These are phyloP conservation scores for Ascochyta viciae-villosae DNA, from an alignment of 2,329 filamentous ascomycete species.

Conservation along the genomic window DNA sequence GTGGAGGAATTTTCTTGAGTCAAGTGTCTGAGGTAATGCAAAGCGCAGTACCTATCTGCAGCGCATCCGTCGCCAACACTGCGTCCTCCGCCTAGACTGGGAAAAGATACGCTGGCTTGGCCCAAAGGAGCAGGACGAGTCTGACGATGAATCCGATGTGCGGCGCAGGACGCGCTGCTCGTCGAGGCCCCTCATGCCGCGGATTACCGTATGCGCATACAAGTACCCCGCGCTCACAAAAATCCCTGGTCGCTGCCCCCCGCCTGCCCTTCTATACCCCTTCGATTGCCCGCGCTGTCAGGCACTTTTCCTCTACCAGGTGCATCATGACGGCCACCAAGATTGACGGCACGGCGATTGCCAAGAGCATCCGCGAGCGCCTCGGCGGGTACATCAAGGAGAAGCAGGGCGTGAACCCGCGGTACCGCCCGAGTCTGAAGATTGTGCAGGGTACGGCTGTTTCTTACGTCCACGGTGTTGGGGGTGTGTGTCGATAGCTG, in stretches of 20 bases:
- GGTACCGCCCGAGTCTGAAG: conserved; percentile 87
- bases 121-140: conserved; percentile 22
- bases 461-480: too few relatives aligned
- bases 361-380: conserved; percentile 85
- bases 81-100: conserved; percentile 31
- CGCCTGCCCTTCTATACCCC: conserved; percentile 29
- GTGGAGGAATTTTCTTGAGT: conserved; percentile 12
- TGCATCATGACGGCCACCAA: conserved; percentile 82
- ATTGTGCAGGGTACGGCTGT: conserved; percentile 81
- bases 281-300: conserved; percentile 17
- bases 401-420: conserved; percentile 81
- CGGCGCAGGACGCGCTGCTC: conserved; percentile 30
- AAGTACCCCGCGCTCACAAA: conserved; percentile 43
- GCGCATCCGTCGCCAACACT: conserved; percentile 19
- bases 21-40: conserved; percentile 15
- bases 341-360: conserved; percentile 96
- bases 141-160: conserved; percentile 43
- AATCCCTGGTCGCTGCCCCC: conserved; percentile 27
- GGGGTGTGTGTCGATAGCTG: too few relatives aligned
- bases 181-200: conserved; percentile 21
- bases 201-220: conserved; percentile 36
- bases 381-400: conserved; percentile 81
- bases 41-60: conserved; percentile 2
- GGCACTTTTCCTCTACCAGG: conserved; percentile 60
- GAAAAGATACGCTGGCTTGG: conserved; percentile 34